Evolutionary conservation across 441 rosid genomes (phyloP), one percentile per base, ranked within the genome.

Genomic region (Croton setiger): DNA sequence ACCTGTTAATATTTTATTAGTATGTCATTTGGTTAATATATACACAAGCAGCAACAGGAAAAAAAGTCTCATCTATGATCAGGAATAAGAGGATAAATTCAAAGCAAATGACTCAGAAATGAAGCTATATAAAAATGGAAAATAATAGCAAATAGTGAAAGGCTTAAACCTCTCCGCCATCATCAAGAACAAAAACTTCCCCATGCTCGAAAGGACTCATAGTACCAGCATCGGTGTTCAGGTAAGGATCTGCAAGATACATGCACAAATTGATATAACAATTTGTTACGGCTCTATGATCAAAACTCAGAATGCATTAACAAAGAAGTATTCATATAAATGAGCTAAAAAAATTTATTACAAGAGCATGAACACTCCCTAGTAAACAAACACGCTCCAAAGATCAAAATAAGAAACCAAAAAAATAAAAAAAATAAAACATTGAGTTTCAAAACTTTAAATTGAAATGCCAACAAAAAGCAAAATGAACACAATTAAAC

Each of bases 171-270:
- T 95, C 99, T 36, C 99, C 96, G 4, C 99, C 99, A 65, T 95
- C 99, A 61, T 95, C 99, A 18, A 95, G 87, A 78, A 95, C 99
- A 76, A 88, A 95, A 21, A 95, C 98, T 77, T 95, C 99, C 56
- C 98, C 99, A 14, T 95, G 99, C 74, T 95, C 98, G 66, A 85
- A 87, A 33, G 99, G 99, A 15, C 98, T 92, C 98, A 95, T 95
- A 51, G 99, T 95, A 70, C 99, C 99, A 47, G 99, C 99, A 82
- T 95, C 99, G 41, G 87, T 90, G 67, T 95, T 95, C 61, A 95
- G 71, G 79, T 95, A 95, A 79, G 98, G 99, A 86, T 95, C 99
- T 95, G 82, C 14, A 65, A 27, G 51, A 64, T 4, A 37, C 12
- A 51, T 14, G 4, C 23, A 20, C 23, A 44, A 33, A 37, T 21